Evolutionary conservation across 2,329 filamentous ascomycete species (phyloP), one percentile per base, ranked within the genome.

Genomic region (Cryphonectria carpinicola): DNA sequence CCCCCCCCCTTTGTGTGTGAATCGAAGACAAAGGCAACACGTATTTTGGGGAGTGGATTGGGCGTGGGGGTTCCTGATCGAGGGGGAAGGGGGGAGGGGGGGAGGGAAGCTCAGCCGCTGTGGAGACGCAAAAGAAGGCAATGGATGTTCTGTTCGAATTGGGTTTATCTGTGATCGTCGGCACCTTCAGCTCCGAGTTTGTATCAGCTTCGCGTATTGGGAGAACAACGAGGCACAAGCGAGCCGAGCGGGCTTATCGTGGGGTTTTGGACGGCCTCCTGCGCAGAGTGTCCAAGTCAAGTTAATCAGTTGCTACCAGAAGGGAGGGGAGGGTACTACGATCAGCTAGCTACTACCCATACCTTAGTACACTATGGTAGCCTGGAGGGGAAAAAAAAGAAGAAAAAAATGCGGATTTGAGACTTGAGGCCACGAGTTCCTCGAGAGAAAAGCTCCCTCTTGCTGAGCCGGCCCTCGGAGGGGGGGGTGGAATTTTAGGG

Each of bases 101-200:
- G 6, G 14, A 11, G 25, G 11, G 25, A n/a, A 14, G 22, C 7
- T 58, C 54, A 58, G 54, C 54, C 54, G 25, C 28, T 14, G 25
- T 28, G 54, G 54, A 32, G 54, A 58, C 25, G 32, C 46, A 8
- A 22, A n/a, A 22, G 8, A 46, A 46, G n/a, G 54, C 54, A 58
- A 28, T 32, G 11, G 54, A 58, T 49, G 46, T 13, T 41, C 5
- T 46, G 25, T 17, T 58, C 54, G 54, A 17, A 32, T 32, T 58
- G 54, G 54, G 54, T 58, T 32, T 58, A 58, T 58, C 54, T 14
- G 28, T 32, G n/a, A 58, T 58, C 11, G 54, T 10, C 54, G 54
- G 54, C 54, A 58, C 28, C 54, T 58, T 58, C 54, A 58, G 54
- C 54, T 58, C 54, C 54, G 54, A 32, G 32, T 7, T 10, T 49